Base-by-base conservation (phyloP, 805 yeast genomes). In the Saccharomyces eubayanus region DNA sequence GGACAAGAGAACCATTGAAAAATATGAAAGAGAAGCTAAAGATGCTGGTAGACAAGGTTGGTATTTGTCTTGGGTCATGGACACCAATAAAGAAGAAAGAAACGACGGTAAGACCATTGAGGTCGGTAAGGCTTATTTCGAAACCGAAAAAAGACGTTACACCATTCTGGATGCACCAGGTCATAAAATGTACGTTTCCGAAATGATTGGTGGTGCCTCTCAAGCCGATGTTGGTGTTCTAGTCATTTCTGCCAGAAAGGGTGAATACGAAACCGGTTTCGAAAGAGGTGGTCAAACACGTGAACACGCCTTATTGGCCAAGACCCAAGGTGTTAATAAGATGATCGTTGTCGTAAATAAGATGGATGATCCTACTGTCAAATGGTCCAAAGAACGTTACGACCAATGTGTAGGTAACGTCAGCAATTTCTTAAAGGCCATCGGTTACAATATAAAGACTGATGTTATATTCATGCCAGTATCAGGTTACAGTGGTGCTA, bases 11-110 rank as follows among this genome's bases (percentile, higher is more conserved):
- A 92, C 97, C 21, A 94, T 94, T 61, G 99, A 94, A 64, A 94
- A 94, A 73, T 92, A 92, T 70, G 98, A 94, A 77, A 83, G 91
- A 72, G 99, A 94, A 75, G 99, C 99, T 56, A 90, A 90, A 73
- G 99, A 94, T 65, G 98, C 98, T 48, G 98, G 99, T 72, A 87
- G 98, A 78, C 99, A 94, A 77, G 97, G 97, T 73, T 94, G 99
- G 99, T 94, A 94, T 72, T 77, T 94, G 63, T 91, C 98, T 8
- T 94, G 99, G 99, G 95, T 94, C 64, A 91, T 94, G 97, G 99
- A 94, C 73, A 92, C 97, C 64, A 94, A 95, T 77, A 91, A 89
- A 74, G 99, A 94, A 76, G 99, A 94, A 78, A 87, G 99, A 79
- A 89, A 81, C 65, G 97, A 94, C 74, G 99, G 99, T 78, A 94